These are phyloP conservation scores for Apophysomyces elegans DNA, from an alignment of 371 early-diverging fungal genomes.

Conservation along the genomic window DNA sequence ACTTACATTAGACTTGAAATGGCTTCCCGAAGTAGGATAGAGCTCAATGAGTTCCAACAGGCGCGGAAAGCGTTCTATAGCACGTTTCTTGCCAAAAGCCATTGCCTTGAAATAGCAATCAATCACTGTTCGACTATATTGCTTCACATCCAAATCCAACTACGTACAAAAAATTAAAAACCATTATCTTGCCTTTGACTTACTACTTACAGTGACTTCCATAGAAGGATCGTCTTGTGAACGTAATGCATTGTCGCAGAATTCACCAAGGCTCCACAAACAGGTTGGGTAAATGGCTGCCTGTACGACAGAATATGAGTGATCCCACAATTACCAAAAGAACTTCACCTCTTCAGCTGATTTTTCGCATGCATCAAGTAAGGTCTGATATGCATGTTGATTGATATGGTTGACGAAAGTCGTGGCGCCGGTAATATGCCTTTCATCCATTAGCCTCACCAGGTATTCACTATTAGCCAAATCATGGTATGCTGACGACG, in stretches of 20 bases:
- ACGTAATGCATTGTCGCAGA: conserved; percentile 39
- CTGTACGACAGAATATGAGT: conserved; percentile 14
- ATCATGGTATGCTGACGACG: background rate
- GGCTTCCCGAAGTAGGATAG: conserved; percentile 44
- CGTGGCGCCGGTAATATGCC: background rate
- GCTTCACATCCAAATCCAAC: conserved; percentile 26
- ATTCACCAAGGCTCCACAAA: conserved; percentile 43
- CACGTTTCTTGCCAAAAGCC: conserved; percentile 39
- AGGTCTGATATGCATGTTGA: conserved; percentile 18
- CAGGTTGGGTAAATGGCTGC: conserved; percentile 19
- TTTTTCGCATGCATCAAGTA: conserved; percentile 10
- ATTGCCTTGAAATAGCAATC: conserved; percentile 56
- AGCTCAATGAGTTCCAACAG: conserved; percentile 70
- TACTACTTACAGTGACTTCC: conserved; percentile 15
- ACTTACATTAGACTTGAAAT: conserved; percentile 37
- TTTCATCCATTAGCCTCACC: background rate
- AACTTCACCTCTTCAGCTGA: conserved; percentile 21
- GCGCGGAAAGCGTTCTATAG: conserved; percentile 69
- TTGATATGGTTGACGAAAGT: conserved; percentile 21
- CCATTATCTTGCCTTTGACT: background rate
- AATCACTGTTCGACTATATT: conserved; percentile 53
- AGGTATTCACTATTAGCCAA: conserved; percentile 7
- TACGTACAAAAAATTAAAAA: background rate
- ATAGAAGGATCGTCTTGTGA: conserved; percentile 17
- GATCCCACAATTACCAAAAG: background rate